Percentiles rank a stretch among this genome's conserved stretches.
Evolutionary conservation across 306 rosid species (phyloP).

Genomic region (Dalbergia cultrata): DNA sequence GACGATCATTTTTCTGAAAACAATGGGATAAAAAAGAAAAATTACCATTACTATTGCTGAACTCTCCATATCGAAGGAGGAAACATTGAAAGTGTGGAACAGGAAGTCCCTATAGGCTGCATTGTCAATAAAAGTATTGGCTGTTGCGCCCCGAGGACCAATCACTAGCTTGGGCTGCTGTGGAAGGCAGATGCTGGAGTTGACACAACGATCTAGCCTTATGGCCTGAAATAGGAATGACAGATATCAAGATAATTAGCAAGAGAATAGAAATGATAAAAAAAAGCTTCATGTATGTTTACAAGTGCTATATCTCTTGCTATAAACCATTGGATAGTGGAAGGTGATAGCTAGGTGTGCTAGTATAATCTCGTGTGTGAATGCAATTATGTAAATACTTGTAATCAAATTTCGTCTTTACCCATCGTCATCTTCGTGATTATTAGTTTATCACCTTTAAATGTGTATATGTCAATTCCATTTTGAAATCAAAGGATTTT

Average conservation of each 20-base stretch:
- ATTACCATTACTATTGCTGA: conserved; percentile 60
- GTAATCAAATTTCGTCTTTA: too few species aligned
- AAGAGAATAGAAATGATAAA: background rate
- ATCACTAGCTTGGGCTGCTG: conserved; percentile 55
- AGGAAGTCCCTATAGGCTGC: conserved; percentile 64
- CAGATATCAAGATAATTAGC: background rate
- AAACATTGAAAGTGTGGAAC: conserved; percentile 47
- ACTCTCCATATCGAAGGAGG: conserved; percentile 62
- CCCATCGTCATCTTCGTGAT: too few species aligned
- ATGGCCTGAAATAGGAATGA: conserved; percentile 43
- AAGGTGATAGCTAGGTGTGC: too few species aligned
- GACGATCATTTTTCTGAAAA: background rate
- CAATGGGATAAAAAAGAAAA: background rate
- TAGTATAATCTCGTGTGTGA: too few species aligned
- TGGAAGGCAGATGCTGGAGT: conserved; percentile 51
- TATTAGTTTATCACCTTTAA: too few species aligned
- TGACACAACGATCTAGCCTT: conserved; percentile 51
- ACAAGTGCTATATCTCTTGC: too few species aligned
- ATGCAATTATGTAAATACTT: too few species aligned
- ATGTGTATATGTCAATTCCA: too few species aligned
- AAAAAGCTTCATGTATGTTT: too few species aligned
- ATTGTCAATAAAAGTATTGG: conserved; percentile 56
- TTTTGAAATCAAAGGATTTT: too few species aligned
- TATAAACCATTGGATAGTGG: too few species aligned
- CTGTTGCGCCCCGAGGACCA: conserved; percentile 57